phyloP scores from a whole-genome alignment of 805 yeast genomes.

The Hanseniaspora lachancei region DNA sequence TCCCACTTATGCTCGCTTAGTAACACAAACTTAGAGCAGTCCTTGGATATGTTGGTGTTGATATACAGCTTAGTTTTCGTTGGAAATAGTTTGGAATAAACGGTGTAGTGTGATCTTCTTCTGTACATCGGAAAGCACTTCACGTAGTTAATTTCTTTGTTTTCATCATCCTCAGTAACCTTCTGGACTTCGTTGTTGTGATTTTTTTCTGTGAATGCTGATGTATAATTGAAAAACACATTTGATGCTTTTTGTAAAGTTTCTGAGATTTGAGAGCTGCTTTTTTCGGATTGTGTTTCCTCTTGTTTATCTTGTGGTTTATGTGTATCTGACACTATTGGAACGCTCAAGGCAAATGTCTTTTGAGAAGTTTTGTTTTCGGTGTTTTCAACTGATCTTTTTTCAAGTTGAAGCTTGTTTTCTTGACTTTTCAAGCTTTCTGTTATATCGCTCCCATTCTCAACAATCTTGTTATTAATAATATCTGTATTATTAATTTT shows the following conservation, averaged over 20 bases:
- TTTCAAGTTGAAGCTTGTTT: not conserved
- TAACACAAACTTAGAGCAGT: constrained; percentile 50
- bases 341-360: not conserved
- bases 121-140: constrained; percentile 77
- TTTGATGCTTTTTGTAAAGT: constrained; percentile 2
- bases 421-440: not conserved
- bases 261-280: not conserved
- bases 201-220: not conserved
- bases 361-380: not conserved
- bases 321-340: not conserved
- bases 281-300: not conserved
- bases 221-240: not conserved
- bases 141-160: constrained; percentile 53
- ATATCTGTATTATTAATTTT: not conserved
- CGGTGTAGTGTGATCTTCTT: constrained; percentile 40
- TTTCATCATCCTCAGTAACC: constrained; percentile 29
- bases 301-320: not conserved
- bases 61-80: constrained; percentile 38
- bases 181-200: not conserved
- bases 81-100: constrained; percentile 39
- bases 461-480: not conserved
- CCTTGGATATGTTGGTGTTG: constrained; percentile 50
- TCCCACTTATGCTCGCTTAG: constrained; percentile 62
- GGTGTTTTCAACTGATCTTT: not conserved
- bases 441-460: not conserved